phyloP scores from a whole-genome alignment of 2,329 filamentous ascomycete species.

The Sphaerulina musiva region DNA sequence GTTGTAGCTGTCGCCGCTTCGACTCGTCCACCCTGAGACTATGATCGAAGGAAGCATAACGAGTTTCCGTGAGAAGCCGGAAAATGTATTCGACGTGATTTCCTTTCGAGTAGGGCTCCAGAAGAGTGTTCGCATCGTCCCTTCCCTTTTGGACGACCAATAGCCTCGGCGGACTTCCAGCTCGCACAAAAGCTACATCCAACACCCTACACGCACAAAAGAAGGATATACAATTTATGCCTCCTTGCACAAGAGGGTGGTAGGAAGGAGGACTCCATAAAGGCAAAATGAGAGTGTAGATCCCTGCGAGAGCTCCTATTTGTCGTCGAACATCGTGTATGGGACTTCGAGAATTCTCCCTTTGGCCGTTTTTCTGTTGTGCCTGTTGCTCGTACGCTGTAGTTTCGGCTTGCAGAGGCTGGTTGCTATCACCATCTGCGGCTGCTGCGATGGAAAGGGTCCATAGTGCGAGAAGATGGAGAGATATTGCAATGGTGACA shows the following conservation, averaged over 20 bases:
- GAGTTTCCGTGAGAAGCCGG: background rate
- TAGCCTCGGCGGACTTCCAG: background rate
- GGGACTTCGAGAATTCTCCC: background rate
- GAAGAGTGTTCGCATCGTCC: background rate
- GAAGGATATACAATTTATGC: conserved; percentile 1
- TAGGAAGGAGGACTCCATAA: background rate
- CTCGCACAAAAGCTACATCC: conserved; percentile 1
- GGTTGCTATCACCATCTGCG: background rate
- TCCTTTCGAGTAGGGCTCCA: background rate
- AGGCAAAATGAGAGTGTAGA: conserved; percentile 1
- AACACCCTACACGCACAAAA: conserved; percentile 9
- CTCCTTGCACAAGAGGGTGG: background rate
- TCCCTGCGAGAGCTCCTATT: background rate
- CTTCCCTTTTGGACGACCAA: background rate
- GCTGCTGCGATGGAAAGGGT: background rate
- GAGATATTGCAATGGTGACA: background rate
- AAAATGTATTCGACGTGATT: conserved; percentile 1
- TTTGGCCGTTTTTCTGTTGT: background rate
- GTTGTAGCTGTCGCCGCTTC: background rate
- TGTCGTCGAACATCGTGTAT: background rate
- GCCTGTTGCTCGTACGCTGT: background rate
- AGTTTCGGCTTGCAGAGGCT: background rate
- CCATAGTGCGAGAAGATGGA: conserved; percentile 1
- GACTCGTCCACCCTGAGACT: background rate
- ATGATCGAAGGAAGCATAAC: conserved; percentile 8